phyloP scores from a whole-genome alignment of 2,329 filamentous ascomycete species.

The Colletotrichum abscissum region DNA sequence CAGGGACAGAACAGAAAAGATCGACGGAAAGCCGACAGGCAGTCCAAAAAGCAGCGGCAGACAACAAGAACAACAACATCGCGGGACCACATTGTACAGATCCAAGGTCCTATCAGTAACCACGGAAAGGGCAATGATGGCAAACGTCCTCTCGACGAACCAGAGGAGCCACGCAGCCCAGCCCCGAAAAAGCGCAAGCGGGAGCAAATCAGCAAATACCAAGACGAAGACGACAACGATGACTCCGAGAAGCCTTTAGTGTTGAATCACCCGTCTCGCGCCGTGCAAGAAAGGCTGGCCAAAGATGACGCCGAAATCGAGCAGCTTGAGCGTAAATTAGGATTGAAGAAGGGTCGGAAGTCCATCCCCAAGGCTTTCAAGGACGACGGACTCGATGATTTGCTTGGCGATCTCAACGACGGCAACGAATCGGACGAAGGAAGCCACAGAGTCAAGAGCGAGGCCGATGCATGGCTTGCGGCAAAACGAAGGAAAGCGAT shows the following conservation, averaged over 20 bases:
- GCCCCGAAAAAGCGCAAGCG: conserved; percentile 29
- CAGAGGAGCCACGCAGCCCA: neutral
- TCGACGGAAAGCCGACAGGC: conserved; percentile 73
- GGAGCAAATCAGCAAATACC: conserved; percentile 32
- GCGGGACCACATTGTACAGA: conserved; percentile 41
- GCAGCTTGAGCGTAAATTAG: conserved; percentile 86
- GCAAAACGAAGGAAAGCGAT: conserved; percentile 64
- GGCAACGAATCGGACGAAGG: conserved; percentile 47
- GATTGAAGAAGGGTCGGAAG: conserved; percentile 81
- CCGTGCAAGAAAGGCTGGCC: conserved; percentile 72
- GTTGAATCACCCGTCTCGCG: conserved; percentile 15
- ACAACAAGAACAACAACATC: conserved; percentile 30
- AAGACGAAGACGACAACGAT: conserved; percentile 40
- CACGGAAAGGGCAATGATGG: conserved; percentile 39
- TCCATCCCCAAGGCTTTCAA: conserved; percentile 77
- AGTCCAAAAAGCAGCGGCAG: conserved; percentile 64
- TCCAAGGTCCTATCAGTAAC: conserved; percentile 32
- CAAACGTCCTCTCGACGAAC: conserved; percentile 41
- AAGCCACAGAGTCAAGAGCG: conserved; percentile 66
- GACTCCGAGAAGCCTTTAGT: conserved; percentile 36
- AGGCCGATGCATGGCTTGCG: conserved; percentile 70
- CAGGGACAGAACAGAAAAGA: conserved; percentile 65
- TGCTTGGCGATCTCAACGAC: conserved; percentile 75
- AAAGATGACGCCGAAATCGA: conserved; percentile 92
- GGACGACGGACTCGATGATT: conserved; percentile 84